These are phyloP conservation scores for Aspergillus funiculosus DNA, from an alignment of 495 filamentous ascomycete species.

Conservation along the genomic window DNA sequence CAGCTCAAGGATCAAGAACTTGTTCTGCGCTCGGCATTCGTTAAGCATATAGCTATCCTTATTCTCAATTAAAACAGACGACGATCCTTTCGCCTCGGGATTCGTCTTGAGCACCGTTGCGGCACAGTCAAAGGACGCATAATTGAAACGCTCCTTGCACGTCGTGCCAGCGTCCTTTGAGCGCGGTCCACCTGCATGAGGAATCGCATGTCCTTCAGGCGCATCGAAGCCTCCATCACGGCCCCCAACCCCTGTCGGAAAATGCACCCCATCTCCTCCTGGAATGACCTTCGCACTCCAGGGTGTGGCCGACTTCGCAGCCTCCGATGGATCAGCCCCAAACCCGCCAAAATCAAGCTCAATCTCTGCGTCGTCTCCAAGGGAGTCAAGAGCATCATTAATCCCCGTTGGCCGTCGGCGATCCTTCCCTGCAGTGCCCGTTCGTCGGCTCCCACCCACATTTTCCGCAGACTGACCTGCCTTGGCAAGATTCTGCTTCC, in stretches of 20 bases:
- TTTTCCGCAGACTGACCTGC: constrained; percentile 77
- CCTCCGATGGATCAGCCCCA: constrained; percentile 39
- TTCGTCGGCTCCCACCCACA: constrained; percentile 45
- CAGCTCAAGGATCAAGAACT: constrained; percentile 86
- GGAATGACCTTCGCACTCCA: constrained; percentile 31
- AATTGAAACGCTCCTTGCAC: constrained; percentile 92
- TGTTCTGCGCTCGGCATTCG: constrained; percentile 78
- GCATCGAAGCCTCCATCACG: constrained; percentile 18
- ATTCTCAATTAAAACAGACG: constrained; percentile 85
- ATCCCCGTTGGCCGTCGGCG: constrained; percentile 49
- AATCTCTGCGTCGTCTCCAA: constrained; percentile 88
- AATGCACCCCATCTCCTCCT: constrained; percentile 17
- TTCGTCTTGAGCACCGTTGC: constrained; percentile 92
- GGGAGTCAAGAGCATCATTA: constrained; percentile 61
- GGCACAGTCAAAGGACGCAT: constrained; percentile 93
- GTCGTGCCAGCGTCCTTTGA: constrained; percentile 93
- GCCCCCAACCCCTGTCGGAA: neutral
- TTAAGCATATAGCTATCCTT: constrained; percentile 99
- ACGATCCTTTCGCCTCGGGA: constrained; percentile 71
- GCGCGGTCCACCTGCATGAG: constrained; percentile 45
- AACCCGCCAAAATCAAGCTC: constrained; percentile 81
- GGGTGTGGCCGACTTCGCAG: constrained; percentile 28
- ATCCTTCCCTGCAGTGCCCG: constrained; percentile 35
- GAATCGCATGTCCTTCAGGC: constrained; percentile 26
- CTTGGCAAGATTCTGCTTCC: constrained; percentile 84